Percentiles rank a stretch among this genome's conserved stretches.
phyloP scores from a whole-genome alignment of 1,284 basidiomycete genomes.

The Cutaneotrichosporon mucoides region DNA sequence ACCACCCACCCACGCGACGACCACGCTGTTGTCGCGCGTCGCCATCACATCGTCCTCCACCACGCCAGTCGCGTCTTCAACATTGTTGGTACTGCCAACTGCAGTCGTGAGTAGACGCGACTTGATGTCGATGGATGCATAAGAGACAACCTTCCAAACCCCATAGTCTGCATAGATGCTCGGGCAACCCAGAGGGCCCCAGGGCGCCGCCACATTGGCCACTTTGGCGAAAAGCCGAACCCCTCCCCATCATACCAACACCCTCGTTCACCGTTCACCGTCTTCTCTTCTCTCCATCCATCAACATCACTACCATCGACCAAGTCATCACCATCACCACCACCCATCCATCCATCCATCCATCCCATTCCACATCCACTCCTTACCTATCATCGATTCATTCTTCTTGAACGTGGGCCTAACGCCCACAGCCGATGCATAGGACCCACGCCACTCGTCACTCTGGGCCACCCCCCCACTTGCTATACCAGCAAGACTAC shows the following conservation, averaged over 20 bases:
- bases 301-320: not conserved
- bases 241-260: not conserved
- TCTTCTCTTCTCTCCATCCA: not conserved
- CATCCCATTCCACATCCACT: not conserved
- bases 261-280: not conserved
- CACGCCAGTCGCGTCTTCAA: not conserved
- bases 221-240: not conserved
- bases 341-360: not conserved
- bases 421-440: constrained; percentile 17
- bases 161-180: too few relatives aligned
- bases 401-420: constrained; percentile 10
- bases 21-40: constrained; percentile 14
- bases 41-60: constrained; percentile 1
- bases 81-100: constrained; percentile 5
- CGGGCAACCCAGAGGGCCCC: not conserved
- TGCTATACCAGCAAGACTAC: not conserved
- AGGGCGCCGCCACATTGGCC: not conserved
- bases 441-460: not conserved
- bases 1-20: constrained; percentile 17
- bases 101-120: constrained; percentile 8
- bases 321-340: not conserved
- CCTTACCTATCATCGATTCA: not conserved
- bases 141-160: too few relatives aligned
- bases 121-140: not conserved
- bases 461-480: not conserved